Conservation (phyloP, 2,329 filamentous ascomycete genomes). For the Celoporthe dispersa region DNA sequence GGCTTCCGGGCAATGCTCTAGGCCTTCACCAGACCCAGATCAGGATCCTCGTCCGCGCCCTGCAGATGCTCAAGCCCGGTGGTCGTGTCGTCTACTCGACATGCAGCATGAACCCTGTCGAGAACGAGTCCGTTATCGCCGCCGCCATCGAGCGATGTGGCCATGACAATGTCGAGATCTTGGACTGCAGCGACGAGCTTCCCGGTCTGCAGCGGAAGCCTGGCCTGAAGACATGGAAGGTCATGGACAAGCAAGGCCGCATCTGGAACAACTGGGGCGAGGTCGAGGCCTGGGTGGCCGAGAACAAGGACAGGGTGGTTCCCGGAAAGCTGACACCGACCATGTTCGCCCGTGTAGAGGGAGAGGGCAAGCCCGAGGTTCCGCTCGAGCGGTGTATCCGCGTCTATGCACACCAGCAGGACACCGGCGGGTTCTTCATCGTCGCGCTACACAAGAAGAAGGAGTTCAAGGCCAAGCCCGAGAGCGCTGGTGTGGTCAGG, state of each 20-base stretch:
- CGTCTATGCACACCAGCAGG: conserved; percentile 92
- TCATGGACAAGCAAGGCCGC: conserved; percentile 84
- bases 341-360: conserved; percentile 77
- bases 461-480: conserved; percentile 79
- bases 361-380: conserved; percentile 61
- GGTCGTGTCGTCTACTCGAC: conserved; percentile 97
- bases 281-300: conserved; percentile 67
- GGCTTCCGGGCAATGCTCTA: conserved; percentile 84
- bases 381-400: conserved; percentile 90
- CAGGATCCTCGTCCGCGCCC: conserved; percentile 84
- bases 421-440: conserved; percentile 98
- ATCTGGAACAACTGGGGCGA: conserved; percentile 84
- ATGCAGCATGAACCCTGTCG: conserved; percentile 97
- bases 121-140: conserved; percentile 92
- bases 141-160: conserved; percentile 90
- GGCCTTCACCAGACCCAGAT: conserved; percentile 87
- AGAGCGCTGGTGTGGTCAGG: conserved; percentile 51
- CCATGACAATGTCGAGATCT: conserved; percentile 75
- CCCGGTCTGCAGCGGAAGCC: conserved; percentile 75
- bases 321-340: conserved; percentile 73
- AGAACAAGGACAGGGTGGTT: conserved; percentile 59
- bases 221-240: conserved; percentile 82
- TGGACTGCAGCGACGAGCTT: conserved; percentile 81
- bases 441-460: conserved; percentile 89
- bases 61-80: conserved; percentile 95